Evolutionary conservation across 2,329 filamentous ascomycete species (phyloP).

Genomic region (Malbranchea cinnamomea): DNA sequence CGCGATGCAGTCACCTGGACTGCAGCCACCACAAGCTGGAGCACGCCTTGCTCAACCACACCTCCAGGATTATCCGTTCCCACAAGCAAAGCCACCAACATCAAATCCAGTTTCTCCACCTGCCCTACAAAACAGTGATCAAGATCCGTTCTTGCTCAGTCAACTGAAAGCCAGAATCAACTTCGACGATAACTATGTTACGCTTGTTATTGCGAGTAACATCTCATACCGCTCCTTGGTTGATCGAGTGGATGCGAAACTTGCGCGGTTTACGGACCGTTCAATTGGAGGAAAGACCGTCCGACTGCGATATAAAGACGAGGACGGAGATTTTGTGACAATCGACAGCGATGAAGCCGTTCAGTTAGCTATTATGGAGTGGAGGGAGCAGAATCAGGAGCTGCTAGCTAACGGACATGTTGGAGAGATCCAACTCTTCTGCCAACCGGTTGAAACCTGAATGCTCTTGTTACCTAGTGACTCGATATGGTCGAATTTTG

Average conservation of each 20-base stretch:
- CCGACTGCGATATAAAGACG: constrained; percentile 78
- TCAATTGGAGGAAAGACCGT: constrained; percentile 71
- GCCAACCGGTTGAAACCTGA: constrained; percentile 37
- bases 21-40: constrained; percentile 41
- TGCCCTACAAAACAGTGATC: constrained; percentile 19
- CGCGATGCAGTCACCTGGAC: constrained; percentile 56
- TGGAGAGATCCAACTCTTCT: constrained; percentile 82
- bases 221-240: constrained; percentile 88
- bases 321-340: constrained; percentile 82
- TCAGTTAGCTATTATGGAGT: constrained; percentile 86
- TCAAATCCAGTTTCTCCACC: constrained; percentile 11
- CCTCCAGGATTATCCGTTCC: constrained; percentile 24
- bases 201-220: constrained; percentile 88
- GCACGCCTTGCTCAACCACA: constrained; percentile 27
- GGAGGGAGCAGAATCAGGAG: constrained; percentile 60
- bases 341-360: constrained; percentile 96
- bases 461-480: no score
- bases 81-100: constrained; percentile 12
- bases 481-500: no score
- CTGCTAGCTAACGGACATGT: constrained; percentile 51
- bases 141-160: constrained; percentile 40
- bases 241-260: constrained; percentile 90
- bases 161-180: constrained; percentile 95
- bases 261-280: constrained; percentile 70
- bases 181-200: constrained; percentile 81